Evolutionary conservation across 2,329 filamentous ascomycete species (phyloP).

Genomic region (Septoria linicola): DNA sequence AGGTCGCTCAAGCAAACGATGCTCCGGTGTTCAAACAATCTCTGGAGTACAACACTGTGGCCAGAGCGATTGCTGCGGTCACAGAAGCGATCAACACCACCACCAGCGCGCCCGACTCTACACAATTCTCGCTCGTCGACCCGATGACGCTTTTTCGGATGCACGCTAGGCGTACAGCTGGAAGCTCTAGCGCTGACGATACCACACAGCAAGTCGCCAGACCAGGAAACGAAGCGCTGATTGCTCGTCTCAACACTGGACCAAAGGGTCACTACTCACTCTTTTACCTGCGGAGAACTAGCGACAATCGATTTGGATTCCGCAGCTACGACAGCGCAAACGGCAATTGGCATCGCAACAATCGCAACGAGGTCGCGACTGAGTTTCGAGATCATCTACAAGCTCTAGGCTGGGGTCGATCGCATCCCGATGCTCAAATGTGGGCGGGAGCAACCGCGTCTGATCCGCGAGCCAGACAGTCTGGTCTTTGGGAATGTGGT

Average conservation of each 20-base stretch:
- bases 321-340: constrained; percentile 3
- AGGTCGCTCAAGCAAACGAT: not conserved
- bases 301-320: not conserved
- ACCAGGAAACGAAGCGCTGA: constrained; percentile 1
- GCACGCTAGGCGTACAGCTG: too few relatives aligned
- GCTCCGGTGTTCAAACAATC: not conserved
- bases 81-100: not conserved
- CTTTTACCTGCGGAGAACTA: not conserved
- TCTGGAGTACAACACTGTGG: not conserved
- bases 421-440: not conserved
- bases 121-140: constrained; percentile 2
- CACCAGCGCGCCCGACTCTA: not conserved
- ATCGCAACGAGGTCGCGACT: not conserved
- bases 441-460: not conserved
- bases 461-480: not conserved
- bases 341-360: not conserved
- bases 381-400: not conserved
- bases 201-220: not conserved
- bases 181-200: too few relatives aligned
- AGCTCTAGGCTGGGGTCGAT: constrained; percentile 1
- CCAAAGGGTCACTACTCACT: not conserved
- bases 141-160: not conserved
- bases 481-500: constrained; percentile 16
- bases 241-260: constrained; percentile 1
- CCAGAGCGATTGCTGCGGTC: constrained; percentile 5